A percentile compares a stretch with the other conserved stretches of the same genome.
Evolutionary conservation across 2,329 filamentous ascomycete species (phyloP).

Genomic region (Neonectria faginata): DNA sequence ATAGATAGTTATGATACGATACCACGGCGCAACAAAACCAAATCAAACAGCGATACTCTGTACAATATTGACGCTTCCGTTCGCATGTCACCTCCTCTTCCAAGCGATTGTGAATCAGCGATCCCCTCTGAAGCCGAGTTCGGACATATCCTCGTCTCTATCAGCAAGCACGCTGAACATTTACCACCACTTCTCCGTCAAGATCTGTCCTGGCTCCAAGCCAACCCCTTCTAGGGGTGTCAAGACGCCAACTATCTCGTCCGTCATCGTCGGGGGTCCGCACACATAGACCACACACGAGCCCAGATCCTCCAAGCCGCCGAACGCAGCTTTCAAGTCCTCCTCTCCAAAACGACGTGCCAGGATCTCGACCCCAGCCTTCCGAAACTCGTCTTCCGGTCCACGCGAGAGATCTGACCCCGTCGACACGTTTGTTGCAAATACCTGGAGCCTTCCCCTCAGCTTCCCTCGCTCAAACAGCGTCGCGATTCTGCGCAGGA

Average conservation of each 20-base stretch:
- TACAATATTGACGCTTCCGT: constrained; percentile 4
- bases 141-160: no score
- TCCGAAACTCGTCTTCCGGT: not conserved
- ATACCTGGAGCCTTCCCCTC: constrained; percentile 58
- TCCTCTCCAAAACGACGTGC: constrained; percentile 56
- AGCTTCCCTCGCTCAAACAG: constrained; percentile 55
- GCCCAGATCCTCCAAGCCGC: constrained; percentile 42
- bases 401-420: not conserved
- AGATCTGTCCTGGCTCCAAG: constrained; percentile 60
- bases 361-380: constrained; percentile 36
- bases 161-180: not conserved
- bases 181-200: constrained; percentile 75
- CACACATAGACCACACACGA: constrained; percentile 73
- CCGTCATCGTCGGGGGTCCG: constrained; percentile 76
- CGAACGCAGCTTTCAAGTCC: constrained; percentile 58
- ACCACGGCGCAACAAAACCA: constrained; percentile 43
- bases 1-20: constrained; percentile 44
- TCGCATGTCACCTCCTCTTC: not conserved
- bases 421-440: constrained; percentile 54
- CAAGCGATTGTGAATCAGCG: not conserved
- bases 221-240: constrained; percentile 50
- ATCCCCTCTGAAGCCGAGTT: not conserved
- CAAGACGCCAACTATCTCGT: constrained; percentile 67
- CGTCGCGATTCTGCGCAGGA: constrained; percentile 60
- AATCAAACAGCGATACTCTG: constrained; percentile 28